Base-by-base conservation (phyloP, 768 basidiomycete genomes). In the Coprinellus aureogranulatus region DNA sequence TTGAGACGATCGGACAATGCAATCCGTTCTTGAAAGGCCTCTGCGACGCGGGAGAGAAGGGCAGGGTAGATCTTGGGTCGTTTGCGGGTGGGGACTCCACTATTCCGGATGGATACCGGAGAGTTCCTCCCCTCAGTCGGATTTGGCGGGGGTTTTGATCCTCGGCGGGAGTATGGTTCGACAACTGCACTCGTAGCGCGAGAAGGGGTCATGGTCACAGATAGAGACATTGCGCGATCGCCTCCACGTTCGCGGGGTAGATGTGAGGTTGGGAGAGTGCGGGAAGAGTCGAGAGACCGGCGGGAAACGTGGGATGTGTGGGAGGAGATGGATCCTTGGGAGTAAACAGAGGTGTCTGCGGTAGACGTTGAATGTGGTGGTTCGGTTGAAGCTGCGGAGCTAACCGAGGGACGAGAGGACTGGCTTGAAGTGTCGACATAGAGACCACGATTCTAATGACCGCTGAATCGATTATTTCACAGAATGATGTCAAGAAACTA, bases 21-120 rank as follows among this genome's bases (percentile, higher is more conserved):
- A 65, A 98, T 86, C 45, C 93, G 88, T 58, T 89, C 84, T 50
- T 87, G 88, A 76, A 99, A 97, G 3, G 92, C 93, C 61, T 93
- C 91, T 2, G 95, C 94, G 11, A 99, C 94, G 58, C 89, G 88
- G 22, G 95, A 98, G 6, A 98, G 82, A 23, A 98, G 78, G 1
- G 97, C 97, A n/a, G 97, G 95, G 75, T 98, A 97, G 53, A 98
- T 88, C 42, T 89, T 78, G 26, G 92, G 91, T 34, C 85, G 79
- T 65, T 87, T 84, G 42, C 79, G 81, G 25, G 77, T 66, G 42
- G 67, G 34, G 34, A 34, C 34, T 34, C 34, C 34, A 34, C 34
- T 34, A 34, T 34, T 73, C 56, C 67, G 68, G 64, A 70, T 77
- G 48, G 76, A 74, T 20, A 67, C 70, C 20, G 78, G 78, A 11